These are phyloP conservation scores for Metarhizium rileyi DNA, from an alignment of 2,329 filamentous ascomycete genomes.

Conservation along the genomic window DNA sequence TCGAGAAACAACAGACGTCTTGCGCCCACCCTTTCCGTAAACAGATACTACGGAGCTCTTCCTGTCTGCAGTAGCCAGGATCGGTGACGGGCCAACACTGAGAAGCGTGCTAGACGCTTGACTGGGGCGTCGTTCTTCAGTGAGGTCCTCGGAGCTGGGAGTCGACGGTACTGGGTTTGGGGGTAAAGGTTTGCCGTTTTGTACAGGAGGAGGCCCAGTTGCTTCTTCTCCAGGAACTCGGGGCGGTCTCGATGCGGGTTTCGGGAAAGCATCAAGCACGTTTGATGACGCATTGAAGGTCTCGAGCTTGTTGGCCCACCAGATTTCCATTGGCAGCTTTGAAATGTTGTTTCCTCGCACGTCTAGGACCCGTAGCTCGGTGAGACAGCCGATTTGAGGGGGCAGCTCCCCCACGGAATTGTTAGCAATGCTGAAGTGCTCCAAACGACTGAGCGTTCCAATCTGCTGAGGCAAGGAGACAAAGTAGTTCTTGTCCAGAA, in stretches of 20 bases:
- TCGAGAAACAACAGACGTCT: conserved; percentile 73
- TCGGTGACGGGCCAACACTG: conserved; percentile 66
- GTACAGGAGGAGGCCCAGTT: conserved; percentile 22
- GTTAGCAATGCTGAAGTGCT: conserved; percentile 88
- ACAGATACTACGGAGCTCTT: conserved; percentile 81
- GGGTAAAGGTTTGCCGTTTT: conserved; percentile 31
- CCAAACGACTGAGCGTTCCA: conserved; percentile 70
- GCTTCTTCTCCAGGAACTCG: conserved; percentile 46
- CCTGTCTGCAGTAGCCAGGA: conserved; percentile 47
- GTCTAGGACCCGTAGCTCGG: conserved; percentile 76
- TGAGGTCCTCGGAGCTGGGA: conserved; percentile 69
- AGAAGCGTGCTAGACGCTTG: conserved; percentile 70
- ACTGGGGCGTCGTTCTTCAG: conserved; percentile 65
- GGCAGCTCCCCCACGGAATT: conserved; percentile 82
- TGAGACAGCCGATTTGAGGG: conserved; percentile 76
- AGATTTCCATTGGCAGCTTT: conserved; percentile 84
- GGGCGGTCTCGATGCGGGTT: conserved; percentile 62
- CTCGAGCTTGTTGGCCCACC: conserved; percentile 86
- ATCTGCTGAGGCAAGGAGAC: conserved; percentile 80
- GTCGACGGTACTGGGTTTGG: conserved; percentile 41
- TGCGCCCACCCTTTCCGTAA: conserved; percentile 68
- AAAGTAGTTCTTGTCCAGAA: conserved; percentile 92
- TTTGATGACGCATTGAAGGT: conserved; percentile 94
- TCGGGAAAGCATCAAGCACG: conserved; percentile 82
- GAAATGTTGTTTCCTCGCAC: conserved; percentile 89